These are phyloP conservation scores for Fragaria vesca DNA, from an alignment of 306 rosid genomes.

Conservation along the genomic window DNA sequence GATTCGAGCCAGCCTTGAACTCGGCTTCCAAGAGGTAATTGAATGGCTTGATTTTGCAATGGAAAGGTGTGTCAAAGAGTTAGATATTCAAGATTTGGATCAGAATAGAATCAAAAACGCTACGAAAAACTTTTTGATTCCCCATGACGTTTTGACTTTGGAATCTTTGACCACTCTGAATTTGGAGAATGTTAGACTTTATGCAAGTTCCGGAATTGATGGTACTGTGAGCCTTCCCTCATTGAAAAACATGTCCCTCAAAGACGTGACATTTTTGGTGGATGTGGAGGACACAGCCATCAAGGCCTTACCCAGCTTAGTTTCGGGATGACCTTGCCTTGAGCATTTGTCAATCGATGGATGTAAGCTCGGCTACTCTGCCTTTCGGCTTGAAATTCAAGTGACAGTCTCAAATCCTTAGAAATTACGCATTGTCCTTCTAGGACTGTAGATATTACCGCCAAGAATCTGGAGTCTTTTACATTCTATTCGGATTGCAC, in stretches of 20 bases:
- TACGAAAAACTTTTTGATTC: background rate
- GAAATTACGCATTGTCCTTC: background rate
- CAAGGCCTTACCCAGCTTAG: background rate
- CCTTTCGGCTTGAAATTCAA: background rate
- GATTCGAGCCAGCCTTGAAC: background rate
- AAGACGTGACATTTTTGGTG: background rate
- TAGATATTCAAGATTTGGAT: background rate
- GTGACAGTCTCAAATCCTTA: background rate
- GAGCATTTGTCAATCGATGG: background rate
- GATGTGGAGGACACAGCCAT: background rate
- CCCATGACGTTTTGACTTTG: background rate
- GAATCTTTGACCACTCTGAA: background rate
- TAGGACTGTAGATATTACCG: background rate
- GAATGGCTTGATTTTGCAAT: background rate
- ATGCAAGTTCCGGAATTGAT: background rate
- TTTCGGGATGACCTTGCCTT: background rate
- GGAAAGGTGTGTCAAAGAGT: background rate
- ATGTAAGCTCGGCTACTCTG: background rate
- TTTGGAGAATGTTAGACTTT: background rate
- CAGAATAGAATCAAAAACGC: background rate
- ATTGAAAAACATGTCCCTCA: background rate
- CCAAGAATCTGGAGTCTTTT: background rate
- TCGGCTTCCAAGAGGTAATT: background rate
- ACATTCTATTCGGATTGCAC: background rate
- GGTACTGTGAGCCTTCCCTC: background rate